Conservation (phyloP, 208 protist genomes). For the Herpetomonas tarakana region DNA sequence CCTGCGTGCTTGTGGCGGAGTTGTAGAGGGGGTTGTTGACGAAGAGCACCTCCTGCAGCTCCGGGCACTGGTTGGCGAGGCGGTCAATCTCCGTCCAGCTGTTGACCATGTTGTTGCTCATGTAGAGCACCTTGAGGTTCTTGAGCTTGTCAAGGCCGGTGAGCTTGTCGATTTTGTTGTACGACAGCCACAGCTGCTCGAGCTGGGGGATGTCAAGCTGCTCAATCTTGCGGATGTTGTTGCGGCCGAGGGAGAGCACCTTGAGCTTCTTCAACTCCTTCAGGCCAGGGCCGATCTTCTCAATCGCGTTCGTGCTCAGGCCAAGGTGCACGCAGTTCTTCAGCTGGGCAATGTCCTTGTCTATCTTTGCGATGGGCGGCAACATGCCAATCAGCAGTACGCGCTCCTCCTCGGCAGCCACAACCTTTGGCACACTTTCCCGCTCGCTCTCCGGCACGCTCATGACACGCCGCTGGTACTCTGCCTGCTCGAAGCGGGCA, state of each 20-base stretch:
- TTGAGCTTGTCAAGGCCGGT: conserved; percentile 92
- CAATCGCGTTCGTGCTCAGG: conserved; percentile 94
- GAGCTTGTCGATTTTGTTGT: conserved; percentile 96
- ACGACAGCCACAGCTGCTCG: conserved; percentile 95
- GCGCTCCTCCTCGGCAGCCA: conserved; percentile 73
- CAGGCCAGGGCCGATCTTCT: conserved; percentile 91
- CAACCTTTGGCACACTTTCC: conserved; percentile 55
- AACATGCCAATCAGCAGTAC: conserved; percentile 88
- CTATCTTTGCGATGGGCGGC: conserved; percentile 94
- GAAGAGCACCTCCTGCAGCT: conserved; percentile 92
- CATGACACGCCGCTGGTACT: conserved; percentile 44
- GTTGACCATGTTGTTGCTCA: conserved; percentile 95
- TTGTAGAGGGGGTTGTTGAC: conserved; percentile 92
- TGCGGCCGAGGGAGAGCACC: conserved; percentile 93
- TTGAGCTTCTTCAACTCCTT: conserved; percentile 91
- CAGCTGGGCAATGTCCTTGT: conserved; percentile 86
- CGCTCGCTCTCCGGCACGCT: conserved; percentile 44
- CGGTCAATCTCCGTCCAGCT: conserved; percentile 94
- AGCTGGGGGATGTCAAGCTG: conserved; percentile 92
- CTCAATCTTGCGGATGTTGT: conserved; percentile 95
- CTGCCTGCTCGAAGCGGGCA: conserved; percentile 66
- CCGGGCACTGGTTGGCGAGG: conserved; percentile 88
- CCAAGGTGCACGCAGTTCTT: conserved; percentile 89
- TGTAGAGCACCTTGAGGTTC: conserved; percentile 90
- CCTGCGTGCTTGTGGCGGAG: conserved; percentile 60